phyloP scores from a whole-genome alignment of 2,329 filamentous ascomycete species.

The Scedosporium dehoogii region DNA sequence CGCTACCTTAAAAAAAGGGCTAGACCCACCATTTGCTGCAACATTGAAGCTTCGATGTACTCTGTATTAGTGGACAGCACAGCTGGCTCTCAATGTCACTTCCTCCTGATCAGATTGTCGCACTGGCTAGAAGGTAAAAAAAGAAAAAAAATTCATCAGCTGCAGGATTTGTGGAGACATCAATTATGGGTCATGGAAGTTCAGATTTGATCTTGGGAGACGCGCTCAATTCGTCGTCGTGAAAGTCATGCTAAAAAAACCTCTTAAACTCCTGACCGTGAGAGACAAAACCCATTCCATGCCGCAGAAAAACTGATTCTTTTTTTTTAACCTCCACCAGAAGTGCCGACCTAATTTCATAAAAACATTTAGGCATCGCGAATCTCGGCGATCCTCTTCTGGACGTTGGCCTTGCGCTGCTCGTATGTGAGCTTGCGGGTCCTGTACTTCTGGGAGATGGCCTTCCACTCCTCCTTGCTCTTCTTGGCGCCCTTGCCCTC shows the following conservation, averaged over 20 bases:
- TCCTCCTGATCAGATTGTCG: no score
- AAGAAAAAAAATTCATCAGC: no score
- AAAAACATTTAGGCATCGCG: slow-evolving; percentile 35
- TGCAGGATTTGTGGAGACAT: not conserved
- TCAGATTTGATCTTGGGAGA: slow-evolving; percentile 1
- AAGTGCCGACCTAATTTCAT: slow-evolving; percentile 1
- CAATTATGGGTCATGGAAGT: not conserved
- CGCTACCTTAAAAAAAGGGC: no score
- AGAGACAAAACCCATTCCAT: slow-evolving; percentile 3
- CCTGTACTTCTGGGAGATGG: slow-evolving; percentile 85
- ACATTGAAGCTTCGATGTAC: no score
- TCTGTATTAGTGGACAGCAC: no score
- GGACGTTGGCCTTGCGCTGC: slow-evolving; percentile 72
- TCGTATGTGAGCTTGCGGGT: slow-evolving; percentile 68
- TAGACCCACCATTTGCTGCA: no score
- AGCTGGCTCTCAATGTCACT: no score
- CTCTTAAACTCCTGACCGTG: slow-evolving; percentile 4
- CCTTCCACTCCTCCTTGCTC: slow-evolving; percentile 95
- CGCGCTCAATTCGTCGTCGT: slow-evolving; percentile 6
- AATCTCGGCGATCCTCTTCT: slow-evolving; percentile 85
- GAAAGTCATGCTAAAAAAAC: slow-evolving; percentile 7
- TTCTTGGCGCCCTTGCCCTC: slow-evolving; percentile 72
- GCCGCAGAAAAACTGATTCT: not conserved
- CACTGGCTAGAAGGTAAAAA: no score
- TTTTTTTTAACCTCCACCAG: not conserved